Base-by-base conservation (phyloP, 306 rosid species). In the Neltuma alba region DNA sequence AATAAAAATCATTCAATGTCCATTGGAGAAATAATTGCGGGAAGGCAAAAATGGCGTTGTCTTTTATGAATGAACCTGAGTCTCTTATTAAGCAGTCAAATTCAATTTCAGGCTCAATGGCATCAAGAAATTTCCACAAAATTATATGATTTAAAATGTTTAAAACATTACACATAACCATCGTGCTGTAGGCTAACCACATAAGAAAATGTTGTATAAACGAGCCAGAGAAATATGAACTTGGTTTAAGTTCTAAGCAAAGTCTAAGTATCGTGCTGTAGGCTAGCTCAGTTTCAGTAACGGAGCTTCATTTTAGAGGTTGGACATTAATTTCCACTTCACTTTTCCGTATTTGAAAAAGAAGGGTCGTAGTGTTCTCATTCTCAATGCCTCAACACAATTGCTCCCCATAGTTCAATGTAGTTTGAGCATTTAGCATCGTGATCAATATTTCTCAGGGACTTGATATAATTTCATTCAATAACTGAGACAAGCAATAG, bases 1-100 rank as follows among this genome's bases (percentile, higher is more conserved):
- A 64, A 62, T 52, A 76, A 72, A 87, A 88, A 72, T 20, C 79
- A 81, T 79, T 20, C 50, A 79, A 77, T 63, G 50, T 44, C 42
- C 54, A 72, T 87, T 74, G 88, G 89, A 65, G 36, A 73, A 48
- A 48, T 45, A 7, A 41, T 20, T 34, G 48, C 33, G 67, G 73
- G 33, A 72, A 71, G 62, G 47, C 57, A 65, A 79, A 69, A 47
- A 44, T 64, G 61, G 33, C 70, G 76, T 28, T 74, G 42, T 27
- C 42, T 75, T 52, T 31, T 54, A 30, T 36, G 75, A 76, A 55
- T 68, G 31, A 40, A 65, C 66, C 54, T 33, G 80, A 45, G 31
- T 21, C 25, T 33, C 81, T 34, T 23, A 34, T 45, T 78, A 74
- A 73, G 60, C 40, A 47, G 77, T 76, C 58, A 72, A 40, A 61